Evolutionary conservation across 2,329 filamentous ascomycete species (phyloP).

Genomic region (Neocatenulostroma microsporum): DNA sequence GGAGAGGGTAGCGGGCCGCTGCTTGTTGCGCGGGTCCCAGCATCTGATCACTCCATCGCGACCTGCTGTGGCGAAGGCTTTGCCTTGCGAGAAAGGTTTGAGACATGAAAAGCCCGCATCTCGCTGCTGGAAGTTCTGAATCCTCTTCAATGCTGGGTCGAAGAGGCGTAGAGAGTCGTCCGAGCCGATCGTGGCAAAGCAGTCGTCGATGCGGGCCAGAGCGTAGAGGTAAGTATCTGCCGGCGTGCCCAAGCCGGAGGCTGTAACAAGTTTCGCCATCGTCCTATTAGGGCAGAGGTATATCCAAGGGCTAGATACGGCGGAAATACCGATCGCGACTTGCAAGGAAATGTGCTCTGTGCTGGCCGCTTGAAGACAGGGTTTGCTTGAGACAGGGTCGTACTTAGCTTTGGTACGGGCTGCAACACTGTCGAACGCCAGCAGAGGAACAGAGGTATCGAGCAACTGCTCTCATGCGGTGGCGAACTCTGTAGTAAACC

Average conservation of each 20-base stretch:
- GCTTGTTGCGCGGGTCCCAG: slow-evolving; percentile 19
- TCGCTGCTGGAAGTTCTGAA: slow-evolving; percentile 44
- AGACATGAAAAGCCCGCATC: slow-evolving; percentile 60
- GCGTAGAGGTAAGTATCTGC: slow-evolving; percentile 48
- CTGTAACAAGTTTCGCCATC: slow-evolving; percentile 15
- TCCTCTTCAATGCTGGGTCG: slow-evolving; percentile 50
- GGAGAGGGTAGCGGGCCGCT: slow-evolving; percentile 15
- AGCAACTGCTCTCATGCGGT: no score
- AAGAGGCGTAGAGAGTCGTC: slow-evolving; percentile 63
- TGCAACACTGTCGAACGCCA: background rate
- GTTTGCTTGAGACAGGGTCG: background rate
- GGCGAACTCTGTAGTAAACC: no score
- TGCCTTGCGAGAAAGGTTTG: slow-evolving; percentile 35
- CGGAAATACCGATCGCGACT: no score
- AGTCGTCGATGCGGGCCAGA: slow-evolving; percentile 36
- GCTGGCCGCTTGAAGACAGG: slow-evolving; percentile 3
- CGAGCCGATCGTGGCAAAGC: slow-evolving; percentile 57
- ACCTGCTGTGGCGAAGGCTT: slow-evolving; percentile 59
- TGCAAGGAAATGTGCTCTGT: no score
- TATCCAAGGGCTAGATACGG: no score
- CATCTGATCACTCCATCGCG: slow-evolving; percentile 56
- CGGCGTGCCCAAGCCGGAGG: slow-evolving; percentile 13
- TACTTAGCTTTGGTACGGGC: slow-evolving; percentile 3
- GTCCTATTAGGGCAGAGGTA: background rate
- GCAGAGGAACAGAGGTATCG: no score